Base-by-base conservation (phyloP, 352 stramenopile genomes). In the Phytopythium mirpurense region DNA sequence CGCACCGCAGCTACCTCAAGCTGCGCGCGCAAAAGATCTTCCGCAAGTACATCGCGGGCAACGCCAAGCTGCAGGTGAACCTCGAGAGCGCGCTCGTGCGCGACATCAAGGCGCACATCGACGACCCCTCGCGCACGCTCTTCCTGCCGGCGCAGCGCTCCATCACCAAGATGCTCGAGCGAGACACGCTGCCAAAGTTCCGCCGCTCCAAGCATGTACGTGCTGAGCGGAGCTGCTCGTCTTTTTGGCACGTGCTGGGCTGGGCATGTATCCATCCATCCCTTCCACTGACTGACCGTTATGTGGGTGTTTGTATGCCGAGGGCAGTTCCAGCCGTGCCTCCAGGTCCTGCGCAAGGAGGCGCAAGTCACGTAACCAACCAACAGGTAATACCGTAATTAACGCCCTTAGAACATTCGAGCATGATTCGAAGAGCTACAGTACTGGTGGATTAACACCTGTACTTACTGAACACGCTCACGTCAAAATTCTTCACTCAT, bases 21-120 rank as follows among this genome's bases (percentile, higher is more conserved):
- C 57, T 87, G n/a, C 69, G 78, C 16, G 76, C 78, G 3, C 78
- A 90, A 54, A 90, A 90, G 56, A 90, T 90, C 42, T 90, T 73
- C 49, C 74, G 78, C 51, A 89, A 89, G 60, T 90, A 90, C 63
- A 90, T 87, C 57, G 75, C 67, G 5, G 66, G 60, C 2, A 69
- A 70, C 26, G 72, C 75, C 18, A 87, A 87, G 52, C 57, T 90
- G 48, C 76, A 90, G 51, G 78, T 90, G 41, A 87, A 90, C 34
- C 49, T 87, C n/a, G 70, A 87, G 21, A 82, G 73, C 51, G 45
- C 64, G 5, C 58, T 83, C 26, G 70, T 78, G 38, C 68, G 74
- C 24, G 74, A 87, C 19, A 85, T 87, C 45, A 65, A 83, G 43
- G 58, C 53, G 60, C 68, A 71, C 21, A 49, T 90, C 24, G 74